Conservation (phyloP, 495 filamentous ascomycete species). For the Neurospora intermedia region DNA sequence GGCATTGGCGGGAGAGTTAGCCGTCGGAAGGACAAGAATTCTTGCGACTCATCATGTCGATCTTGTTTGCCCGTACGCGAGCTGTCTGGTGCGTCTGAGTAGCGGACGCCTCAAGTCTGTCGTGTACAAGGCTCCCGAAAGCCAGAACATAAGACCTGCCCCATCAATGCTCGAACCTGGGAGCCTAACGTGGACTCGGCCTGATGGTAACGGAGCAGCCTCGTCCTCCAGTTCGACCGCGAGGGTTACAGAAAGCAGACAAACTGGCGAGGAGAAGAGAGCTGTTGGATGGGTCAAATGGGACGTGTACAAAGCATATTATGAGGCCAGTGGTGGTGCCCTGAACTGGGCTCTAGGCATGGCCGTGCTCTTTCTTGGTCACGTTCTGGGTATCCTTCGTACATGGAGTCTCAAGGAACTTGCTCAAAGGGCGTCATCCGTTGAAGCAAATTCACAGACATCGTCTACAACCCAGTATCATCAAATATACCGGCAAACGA, state of each 20-base stretch:
- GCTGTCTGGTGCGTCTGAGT: constrained; percentile 50
- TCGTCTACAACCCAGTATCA: not conserved
- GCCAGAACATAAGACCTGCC: constrained; percentile 27
- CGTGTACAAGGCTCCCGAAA: constrained; percentile 33
- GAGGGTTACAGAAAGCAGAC: constrained; percentile 30
- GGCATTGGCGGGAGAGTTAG: constrained; percentile 38
- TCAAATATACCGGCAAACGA: not conserved
- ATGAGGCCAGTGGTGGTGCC: constrained; percentile 46
- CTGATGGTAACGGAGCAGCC: constrained; percentile 13
- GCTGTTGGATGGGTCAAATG: constrained; percentile 46
- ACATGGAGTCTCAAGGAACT: constrained; percentile 22
- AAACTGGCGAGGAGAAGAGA: constrained; percentile 8
- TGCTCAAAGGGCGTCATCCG: constrained; percentile 13
- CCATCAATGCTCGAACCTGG: constrained; percentile 26
- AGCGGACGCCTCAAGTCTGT: constrained; percentile 46
- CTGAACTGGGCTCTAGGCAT: constrained; percentile 42
- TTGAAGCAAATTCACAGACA: not conserved
- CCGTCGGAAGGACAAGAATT: constrained; percentile 37
- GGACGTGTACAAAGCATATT: constrained; percentile 46
- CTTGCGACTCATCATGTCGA: constrained; percentile 43
- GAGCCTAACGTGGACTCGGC: not conserved
- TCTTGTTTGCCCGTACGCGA: constrained; percentile 46
- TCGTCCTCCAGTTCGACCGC: constrained; percentile 26
- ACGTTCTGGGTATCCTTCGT: constrained; percentile 27
- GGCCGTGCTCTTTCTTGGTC: constrained; percentile 31